A percentile compares a stretch with the other conserved stretches of the same genome.
phyloP scores from a whole-genome alignment of 177 flowering plant species.

The Vitis hybrid region DNA sequence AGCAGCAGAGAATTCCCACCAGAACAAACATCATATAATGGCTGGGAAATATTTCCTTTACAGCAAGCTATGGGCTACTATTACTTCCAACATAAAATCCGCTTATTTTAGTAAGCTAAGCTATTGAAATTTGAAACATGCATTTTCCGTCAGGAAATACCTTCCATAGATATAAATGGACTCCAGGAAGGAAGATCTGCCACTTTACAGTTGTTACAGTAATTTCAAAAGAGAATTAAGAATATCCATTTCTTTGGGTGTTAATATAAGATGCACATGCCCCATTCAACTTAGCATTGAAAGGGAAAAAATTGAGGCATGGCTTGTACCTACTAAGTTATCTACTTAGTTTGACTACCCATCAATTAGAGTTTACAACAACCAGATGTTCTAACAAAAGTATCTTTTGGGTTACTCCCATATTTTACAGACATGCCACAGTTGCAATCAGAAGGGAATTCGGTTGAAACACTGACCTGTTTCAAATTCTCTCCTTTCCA shows the following conservation, averaged over 20 bases:
- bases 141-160: no score
- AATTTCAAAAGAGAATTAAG: constrained; percentile 9
- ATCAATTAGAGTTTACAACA: constrained; percentile 28
- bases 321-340: constrained; percentile 17
- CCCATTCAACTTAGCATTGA: constrained; percentile 24
- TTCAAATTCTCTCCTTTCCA: constrained; percentile 22
- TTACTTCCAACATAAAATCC: no score
- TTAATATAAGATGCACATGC: constrained; percentile 14
- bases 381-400: constrained; percentile 30
- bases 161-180: no score
- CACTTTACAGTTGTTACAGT: constrained; percentile 4
- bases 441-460: constrained; percentile 10
- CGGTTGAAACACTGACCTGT: constrained; percentile 22
- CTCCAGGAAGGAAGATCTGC: neutral
- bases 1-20: no score
- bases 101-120: no score
- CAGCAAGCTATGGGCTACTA: no score
- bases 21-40: no score
- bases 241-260: neutral
- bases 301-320: constrained; percentile 22
- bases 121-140: no score
- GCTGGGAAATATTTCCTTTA: no score
- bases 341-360: constrained; percentile 3
- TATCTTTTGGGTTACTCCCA: constrained; percentile 31
- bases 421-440: constrained; percentile 29